Evolutionary conservation across 2,329 filamentous ascomycete species (phyloP), one percentile per base, ranked within the genome.

Genomic region (Colletotrichum siamense): DNA sequence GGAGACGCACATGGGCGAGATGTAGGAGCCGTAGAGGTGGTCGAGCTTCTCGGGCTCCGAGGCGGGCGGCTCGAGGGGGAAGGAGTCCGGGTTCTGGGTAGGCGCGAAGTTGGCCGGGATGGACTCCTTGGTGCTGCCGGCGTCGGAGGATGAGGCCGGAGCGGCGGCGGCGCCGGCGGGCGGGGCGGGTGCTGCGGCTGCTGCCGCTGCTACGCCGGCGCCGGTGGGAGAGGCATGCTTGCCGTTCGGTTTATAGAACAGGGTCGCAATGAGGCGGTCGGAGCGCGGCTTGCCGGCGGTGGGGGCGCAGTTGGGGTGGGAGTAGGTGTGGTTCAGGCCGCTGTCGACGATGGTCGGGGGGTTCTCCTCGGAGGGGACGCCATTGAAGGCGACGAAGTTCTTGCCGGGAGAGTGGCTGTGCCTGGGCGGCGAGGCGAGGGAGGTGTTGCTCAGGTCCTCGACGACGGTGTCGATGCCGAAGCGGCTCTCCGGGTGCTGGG

Each of bases 391-490:
- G 66, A 87, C 84, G 71, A 87, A 84, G 16, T 86, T 77, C 79
- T 86, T 88, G 70, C 18, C 9, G 18, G 44, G 44, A 10, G 44
- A 22, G 44, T 36, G 16, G 39, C 8, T 5, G 44, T 76, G 64
- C 57, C 59, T 73, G 32, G 86, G 82, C 30, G 85, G 81, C 24
- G 83, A 49, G 44, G 44, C 84, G 77, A 87, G 80, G 55, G 82
- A 82, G 39, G 84, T 82, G 34, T 82, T 82, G 76, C 85, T 84
- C 36, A 89, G 80, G 76, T 91, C 89, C 82, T 93, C 92, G 68
- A 93, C 89, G 18, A 93, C 91, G 62, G 91, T 92, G 81, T 94
- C 92, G 79, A 93, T 93, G 77, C 91, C 91, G 78, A 91, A 91
- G 81, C 90, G 88, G 74, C 86, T 86, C 32, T 92, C 91, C 63